Evolutionary conservation across 345 rosid genomes (phyloP).

Genomic region (Eucalyptus pauciflora): DNA sequence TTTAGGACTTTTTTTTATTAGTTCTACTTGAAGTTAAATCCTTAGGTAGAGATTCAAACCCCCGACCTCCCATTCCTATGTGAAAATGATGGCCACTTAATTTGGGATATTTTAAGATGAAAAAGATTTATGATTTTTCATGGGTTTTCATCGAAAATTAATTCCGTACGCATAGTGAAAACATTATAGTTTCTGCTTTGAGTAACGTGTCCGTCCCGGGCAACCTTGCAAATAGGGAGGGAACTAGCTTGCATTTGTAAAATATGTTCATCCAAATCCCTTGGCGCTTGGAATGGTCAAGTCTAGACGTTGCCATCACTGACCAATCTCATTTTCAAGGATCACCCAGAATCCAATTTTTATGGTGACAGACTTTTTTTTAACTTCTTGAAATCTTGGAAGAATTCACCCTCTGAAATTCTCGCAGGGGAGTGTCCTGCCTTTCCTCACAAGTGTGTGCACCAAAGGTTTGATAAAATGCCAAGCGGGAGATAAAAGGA

Average conservation of each 20-base stretch:
- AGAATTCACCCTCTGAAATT: not conserved
- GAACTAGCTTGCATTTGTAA: not conserved
- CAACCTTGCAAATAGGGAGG: not conserved
- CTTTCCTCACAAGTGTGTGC: not conserved
- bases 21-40: too few species aligned
- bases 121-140: not conserved
- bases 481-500: not conserved
- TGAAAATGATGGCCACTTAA: rapidly evolving
- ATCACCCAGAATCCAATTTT: not conserved
- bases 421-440: not conserved
- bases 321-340: too few species aligned
- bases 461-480: not conserved
- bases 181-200: not conserved
- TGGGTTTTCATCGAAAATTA: not conserved
- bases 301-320: not conserved
- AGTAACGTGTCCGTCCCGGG: not conserved
- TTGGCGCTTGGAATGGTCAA: not conserved
- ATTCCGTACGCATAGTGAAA: not conserved
- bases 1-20: rapidly evolving
- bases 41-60: too few species aligned
- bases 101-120: not conserved
- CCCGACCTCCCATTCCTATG: rapidly evolving
- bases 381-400: not conserved
- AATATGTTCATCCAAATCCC: not conserved
- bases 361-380: not conserved